A percentile compares a stretch with the other conserved stretches of the same genome.
Conservation (phyloP, 768 basidiomycete species). For the Pisolithus sp. region DNA sequence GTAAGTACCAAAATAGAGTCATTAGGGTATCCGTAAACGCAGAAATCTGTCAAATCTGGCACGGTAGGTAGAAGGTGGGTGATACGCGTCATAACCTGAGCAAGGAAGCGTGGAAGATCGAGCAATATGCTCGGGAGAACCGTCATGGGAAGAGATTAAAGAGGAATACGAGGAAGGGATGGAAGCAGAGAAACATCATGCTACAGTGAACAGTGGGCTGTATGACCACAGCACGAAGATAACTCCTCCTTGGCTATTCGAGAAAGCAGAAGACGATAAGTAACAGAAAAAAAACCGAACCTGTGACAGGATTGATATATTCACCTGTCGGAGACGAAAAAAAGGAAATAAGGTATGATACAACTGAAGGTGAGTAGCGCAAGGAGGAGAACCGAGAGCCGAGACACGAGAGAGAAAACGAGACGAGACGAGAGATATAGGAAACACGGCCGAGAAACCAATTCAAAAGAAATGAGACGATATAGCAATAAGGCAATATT, state of each 20-base stretch:
- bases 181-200: constrained; percentile 20
- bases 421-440: constrained; percentile 10
- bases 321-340: constrained; percentile 23
- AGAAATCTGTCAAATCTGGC: constrained; percentile 30
- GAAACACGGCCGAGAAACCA: constrained; percentile 12
- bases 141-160: constrained; percentile 14
- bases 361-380: constrained; percentile 24
- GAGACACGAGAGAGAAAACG: constrained; percentile 3
- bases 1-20: constrained; percentile 11
- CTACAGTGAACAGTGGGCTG: constrained; percentile 27
- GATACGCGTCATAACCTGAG: constrained; percentile 11
- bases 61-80: constrained; percentile 8
- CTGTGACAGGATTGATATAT: constrained; percentile 24
- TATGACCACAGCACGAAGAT: constrained; percentile 24
- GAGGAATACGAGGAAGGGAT: constrained; percentile 12
- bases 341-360: constrained; percentile 26
- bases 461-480: constrained; percentile 13
- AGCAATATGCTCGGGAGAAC: constrained; percentile 6
- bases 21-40: constrained; percentile 16
- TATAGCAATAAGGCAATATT: constrained; percentile 32
- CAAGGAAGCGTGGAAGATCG: constrained; percentile 6
- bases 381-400: constrained; percentile 23
- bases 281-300: constrained; percentile 18
- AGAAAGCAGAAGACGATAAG: constrained; percentile 32
- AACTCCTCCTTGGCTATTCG: constrained; percentile 28